phyloP scores from a whole-genome alignment of 495 filamentous ascomycete genomes.

The Echria macrotheca region DNA sequence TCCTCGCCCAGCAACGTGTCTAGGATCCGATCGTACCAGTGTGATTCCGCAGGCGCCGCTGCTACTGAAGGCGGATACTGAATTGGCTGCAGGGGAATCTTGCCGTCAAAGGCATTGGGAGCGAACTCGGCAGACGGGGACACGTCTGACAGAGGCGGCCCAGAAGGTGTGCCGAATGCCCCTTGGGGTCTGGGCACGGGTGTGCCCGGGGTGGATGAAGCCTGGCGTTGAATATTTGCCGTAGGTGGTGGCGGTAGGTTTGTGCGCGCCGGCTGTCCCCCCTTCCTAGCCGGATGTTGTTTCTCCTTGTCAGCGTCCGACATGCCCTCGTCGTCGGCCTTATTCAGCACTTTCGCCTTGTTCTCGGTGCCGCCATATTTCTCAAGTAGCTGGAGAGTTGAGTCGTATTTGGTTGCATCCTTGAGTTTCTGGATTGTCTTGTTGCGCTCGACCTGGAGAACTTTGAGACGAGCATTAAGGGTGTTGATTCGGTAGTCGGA shows the following conservation, averaged over 20 bases:
- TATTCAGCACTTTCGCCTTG: constrained; percentile 38
- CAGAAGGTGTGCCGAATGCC: constrained; percentile 22
- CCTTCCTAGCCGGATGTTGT: constrained; percentile 9
- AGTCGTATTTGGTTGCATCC: constrained; percentile 88
- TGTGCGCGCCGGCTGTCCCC: constrained; percentile 34
- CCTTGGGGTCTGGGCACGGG: constrained; percentile 14
- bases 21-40: constrained; percentile 92
- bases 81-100: constrained; percentile 28
- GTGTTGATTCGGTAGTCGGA: constrained; percentile 76
- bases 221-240: constrained; percentile 65
- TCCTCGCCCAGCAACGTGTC: constrained; percentile 94
- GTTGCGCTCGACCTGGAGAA: constrained; percentile 67
- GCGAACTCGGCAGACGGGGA: constrained; percentile 47
- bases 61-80: constrained; percentile 32
- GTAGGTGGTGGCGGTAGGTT: constrained; percentile 71
- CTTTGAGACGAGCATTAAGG: constrained; percentile 62
- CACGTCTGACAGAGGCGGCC: constrained; percentile 23
- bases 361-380: constrained; percentile 74
- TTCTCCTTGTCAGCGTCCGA: constrained; percentile 12
- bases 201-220: constrained; percentile 9
- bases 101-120: constrained; percentile 51
- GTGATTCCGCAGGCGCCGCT: constrained; percentile 42
- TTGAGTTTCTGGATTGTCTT: constrained; percentile 92
- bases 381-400: constrained; percentile 85
- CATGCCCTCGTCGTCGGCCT: constrained; percentile 21